A percentile compares a stretch with the other conserved stretches of the same genome.
Evolutionary conservation across 768 basidiomycete genomes (phyloP).

Genomic region (Coprinellus micaceus): DNA sequence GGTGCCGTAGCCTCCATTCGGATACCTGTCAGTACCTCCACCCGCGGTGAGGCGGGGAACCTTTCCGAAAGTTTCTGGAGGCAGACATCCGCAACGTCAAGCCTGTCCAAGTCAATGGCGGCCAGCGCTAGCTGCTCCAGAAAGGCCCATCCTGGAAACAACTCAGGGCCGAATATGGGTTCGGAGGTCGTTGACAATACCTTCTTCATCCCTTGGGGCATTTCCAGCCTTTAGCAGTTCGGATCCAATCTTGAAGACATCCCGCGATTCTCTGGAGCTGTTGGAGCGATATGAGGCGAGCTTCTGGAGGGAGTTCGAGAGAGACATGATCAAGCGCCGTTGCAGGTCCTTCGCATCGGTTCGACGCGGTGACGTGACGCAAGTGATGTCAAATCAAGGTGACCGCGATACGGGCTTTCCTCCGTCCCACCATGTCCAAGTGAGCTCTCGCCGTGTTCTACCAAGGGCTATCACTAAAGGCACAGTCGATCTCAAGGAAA

Average conservation of each 20-base stretch:
- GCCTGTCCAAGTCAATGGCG: slow-evolving; percentile 67
- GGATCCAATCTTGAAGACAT: slow-evolving; percentile 53
- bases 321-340: slow-evolving; percentile 35
- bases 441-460: slow-evolving; percentile 5
- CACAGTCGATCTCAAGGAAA: slow-evolving; percentile 14
- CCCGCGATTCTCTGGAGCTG: slow-evolving; percentile 53
- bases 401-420: neutral
- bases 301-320: slow-evolving; percentile 45
- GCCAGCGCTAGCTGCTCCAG: slow-evolving; percentile 79
- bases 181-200: slow-evolving; percentile 28
- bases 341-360: too few species aligned
- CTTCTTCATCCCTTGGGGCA: slow-evolving; percentile 52
- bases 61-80: slow-evolving; percentile 55
- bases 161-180: slow-evolving; percentile 1
- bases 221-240: slow-evolving; percentile 47
- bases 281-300: slow-evolving; percentile 53
- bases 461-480: neutral
- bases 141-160: slow-evolving; percentile 64
- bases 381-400: slow-evolving; percentile 5
- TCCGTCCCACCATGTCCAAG: slow-evolving; percentile 4
- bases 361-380: slow-evolving; percentile 8
- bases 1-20: slow-evolving; percentile 68
- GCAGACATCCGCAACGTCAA: slow-evolving; percentile 77
- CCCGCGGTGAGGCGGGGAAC: slow-evolving; percentile 79
- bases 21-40: slow-evolving; percentile 74